These are phyloP conservation scores for Chlorella sorokiniana DNA, from an alignment of 139 green algal species.

Conservation along the genomic window DNA sequence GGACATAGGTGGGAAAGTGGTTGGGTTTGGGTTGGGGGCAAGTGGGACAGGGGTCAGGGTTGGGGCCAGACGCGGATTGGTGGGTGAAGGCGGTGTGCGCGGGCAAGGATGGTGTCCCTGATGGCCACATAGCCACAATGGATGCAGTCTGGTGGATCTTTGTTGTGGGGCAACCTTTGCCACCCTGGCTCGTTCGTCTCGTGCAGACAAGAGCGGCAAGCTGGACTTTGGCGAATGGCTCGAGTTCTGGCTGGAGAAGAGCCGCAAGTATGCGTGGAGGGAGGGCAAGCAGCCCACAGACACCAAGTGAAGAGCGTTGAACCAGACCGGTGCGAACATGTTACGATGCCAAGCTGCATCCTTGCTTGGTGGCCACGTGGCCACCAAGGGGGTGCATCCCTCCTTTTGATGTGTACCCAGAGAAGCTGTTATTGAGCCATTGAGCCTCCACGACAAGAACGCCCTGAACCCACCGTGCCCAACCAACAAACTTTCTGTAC, in stretches of 20 bases:
- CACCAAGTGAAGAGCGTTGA: no score
- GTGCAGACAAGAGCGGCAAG: conserved; percentile 29
- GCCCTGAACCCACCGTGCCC: no score
- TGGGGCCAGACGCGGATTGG: background rate
- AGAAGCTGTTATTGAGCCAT: no score
- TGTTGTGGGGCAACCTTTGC: no score
- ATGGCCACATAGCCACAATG: background rate
- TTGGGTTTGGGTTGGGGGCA: background rate
- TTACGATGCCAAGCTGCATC: no score
- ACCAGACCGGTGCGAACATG: no score
- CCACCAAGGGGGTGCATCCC: no score
- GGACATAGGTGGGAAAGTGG: conserved; percentile 37
- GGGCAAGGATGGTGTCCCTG: background rate
- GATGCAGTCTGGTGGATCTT: background rate
- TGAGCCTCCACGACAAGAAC: no score
- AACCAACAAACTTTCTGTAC: no score
- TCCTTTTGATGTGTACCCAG: no score
- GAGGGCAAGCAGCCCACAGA: no score
- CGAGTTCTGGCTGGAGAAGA: conserved; percentile 34
- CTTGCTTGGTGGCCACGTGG: no score
- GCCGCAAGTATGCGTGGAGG: background rate
- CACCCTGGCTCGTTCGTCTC: background rate
- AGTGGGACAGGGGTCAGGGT: background rate
- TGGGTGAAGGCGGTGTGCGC: background rate
- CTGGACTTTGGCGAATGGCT: conserved; percentile 45